Percentiles rank a stretch among this genome's conserved stretches.
phyloP scores from a whole-genome alignment of 2,329 filamentous ascomycete genomes.

The Pezicula radicicola region DNA sequence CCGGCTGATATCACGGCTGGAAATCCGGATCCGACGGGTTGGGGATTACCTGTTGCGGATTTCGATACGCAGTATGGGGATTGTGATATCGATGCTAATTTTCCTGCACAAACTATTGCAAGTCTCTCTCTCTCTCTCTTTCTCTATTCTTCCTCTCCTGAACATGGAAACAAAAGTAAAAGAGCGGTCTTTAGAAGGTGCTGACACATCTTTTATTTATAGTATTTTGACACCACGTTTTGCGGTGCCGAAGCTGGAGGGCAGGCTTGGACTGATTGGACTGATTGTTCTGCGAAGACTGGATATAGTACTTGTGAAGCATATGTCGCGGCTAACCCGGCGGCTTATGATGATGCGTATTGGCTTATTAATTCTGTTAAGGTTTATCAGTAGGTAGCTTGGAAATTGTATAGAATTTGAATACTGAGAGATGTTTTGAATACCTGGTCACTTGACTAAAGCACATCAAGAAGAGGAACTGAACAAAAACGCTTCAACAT shows the following conservation, averaged over 20 bases:
- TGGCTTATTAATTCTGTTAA: slow-evolving; percentile 74
- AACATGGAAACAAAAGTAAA: too few species aligned
- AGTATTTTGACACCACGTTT: slow-evolving; percentile 71
- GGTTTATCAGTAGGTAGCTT: slow-evolving; percentile 46
- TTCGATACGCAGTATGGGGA: slow-evolving; percentile 44
- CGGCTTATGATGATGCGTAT: slow-evolving; percentile 69
- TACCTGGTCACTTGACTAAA: too few species aligned
- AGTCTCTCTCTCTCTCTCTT: slow-evolving; percentile 5
- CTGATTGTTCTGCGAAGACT: slow-evolving; percentile 45
- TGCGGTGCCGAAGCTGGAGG: slow-evolving; percentile 83
- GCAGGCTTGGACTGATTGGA: slow-evolving; percentile 40
- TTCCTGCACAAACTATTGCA: slow-evolving; percentile 71
- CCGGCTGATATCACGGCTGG: slow-evolving; percentile 64
- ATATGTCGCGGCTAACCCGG: slow-evolving; percentile 69
- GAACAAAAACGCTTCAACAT: too few species aligned
- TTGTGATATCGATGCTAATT: slow-evolving; percentile 70
- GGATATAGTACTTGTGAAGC: slow-evolving; percentile 69
- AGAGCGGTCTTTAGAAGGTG: too few species aligned
- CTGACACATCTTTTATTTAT: background rate
- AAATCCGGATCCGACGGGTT: slow-evolving; percentile 60
- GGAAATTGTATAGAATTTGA: background rate
- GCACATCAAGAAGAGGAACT: too few species aligned
- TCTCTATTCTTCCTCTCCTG: background rate
- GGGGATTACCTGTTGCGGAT: slow-evolving; percentile 65
- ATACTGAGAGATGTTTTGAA: too few species aligned